Evolutionary conservation across 163 green algal genomes (phyloP), one percentile per base, ranked within the genome.

Genomic region (Volvox carteri): DNA sequence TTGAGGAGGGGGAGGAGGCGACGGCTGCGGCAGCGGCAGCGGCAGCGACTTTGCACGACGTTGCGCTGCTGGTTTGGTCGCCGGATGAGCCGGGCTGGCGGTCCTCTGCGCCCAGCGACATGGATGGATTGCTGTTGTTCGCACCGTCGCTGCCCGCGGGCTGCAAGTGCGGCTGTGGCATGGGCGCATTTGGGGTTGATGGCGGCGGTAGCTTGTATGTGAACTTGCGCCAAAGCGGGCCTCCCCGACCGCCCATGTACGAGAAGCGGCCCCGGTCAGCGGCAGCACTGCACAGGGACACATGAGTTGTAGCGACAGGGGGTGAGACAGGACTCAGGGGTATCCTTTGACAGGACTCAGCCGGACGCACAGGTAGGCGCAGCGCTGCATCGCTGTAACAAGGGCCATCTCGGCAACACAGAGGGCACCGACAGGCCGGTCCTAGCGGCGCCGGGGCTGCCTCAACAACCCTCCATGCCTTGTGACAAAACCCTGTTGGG

Each of bases 181-280:
- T 0, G 11, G 30, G 77, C 62, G 16, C 4, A n/a, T 46, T 21
- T 28, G 54, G 19, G 6, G 84, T 62, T 86, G 67, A 33, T 44
- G 83, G 72, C 4, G 79, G 79, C 3, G 88, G 87, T 28, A 98
- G 92, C 12, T 78, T 77, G 90, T 98, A 99, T 0, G 85, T 95
- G 60, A 98, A 87, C 28, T 93, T 91, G 60, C 92, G 87, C 96
- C 97, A 99, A n/a, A 98, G 92, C 11, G 91, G 81, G 0, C 98
- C 98, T 1, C 96, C 96, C 21, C 84, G 84, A 0, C 94, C 95
- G 4, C 98, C 98, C 95, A 99, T 98, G 94, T 96, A 99, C 12
- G 96, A 99, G 90, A 99, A 99, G 33, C 98, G 92, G 1, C 92
- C 93, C 0, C 98, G 88, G 68, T 98, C 97, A 6, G 90, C 86